Evolutionary conservation across 495 filamentous ascomycete species (phyloP).

Genomic region (Penicillium samsonianum): DNA sequence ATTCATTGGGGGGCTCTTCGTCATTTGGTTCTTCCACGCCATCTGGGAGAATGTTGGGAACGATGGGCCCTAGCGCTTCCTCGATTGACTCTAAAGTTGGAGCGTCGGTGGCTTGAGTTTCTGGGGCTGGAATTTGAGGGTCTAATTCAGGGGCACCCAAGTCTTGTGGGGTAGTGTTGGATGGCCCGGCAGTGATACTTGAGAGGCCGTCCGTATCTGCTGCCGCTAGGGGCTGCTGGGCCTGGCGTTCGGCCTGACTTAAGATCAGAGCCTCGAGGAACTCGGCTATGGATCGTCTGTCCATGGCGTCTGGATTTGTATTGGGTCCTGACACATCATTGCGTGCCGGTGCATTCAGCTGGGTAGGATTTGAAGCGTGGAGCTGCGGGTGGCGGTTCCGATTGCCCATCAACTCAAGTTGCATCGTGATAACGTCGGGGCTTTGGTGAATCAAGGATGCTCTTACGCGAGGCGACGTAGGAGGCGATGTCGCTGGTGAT

Average conservation of each 20-base stretch:
- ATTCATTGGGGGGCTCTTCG: constrained; percentile 21
- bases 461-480: constrained; percentile 47
- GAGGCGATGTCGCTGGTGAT: constrained; percentile 46
- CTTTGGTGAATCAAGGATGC: constrained; percentile 50
- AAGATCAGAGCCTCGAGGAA: constrained; percentile 41
- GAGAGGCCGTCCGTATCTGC: constrained; percentile 31
- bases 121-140: constrained; percentile 11
- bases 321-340: constrained; percentile 19
- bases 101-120: constrained; percentile 1
- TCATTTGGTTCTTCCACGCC: constrained; percentile 39
- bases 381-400: constrained; percentile 34
- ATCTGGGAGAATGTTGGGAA: constrained; percentile 37
- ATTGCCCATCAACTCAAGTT: constrained; percentile 44
- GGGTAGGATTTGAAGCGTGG: constrained; percentile 12
- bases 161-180: constrained; percentile 21
- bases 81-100: constrained; percentile 12
- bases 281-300: constrained; percentile 40
- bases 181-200: constrained; percentile 21
- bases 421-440: constrained; percentile 53
- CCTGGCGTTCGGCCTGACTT: constrained; percentile 27
- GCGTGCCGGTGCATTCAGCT: constrained; percentile 20
- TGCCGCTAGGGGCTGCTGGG: not conserved
- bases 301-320: constrained; percentile 16
- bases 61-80: constrained; percentile 14
- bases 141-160: constrained; percentile 11